These are phyloP conservation scores for Rhodotorula mucilaginosa DNA, from an alignment of 1,284 basidiomycete species.

Conservation along the genomic window DNA sequence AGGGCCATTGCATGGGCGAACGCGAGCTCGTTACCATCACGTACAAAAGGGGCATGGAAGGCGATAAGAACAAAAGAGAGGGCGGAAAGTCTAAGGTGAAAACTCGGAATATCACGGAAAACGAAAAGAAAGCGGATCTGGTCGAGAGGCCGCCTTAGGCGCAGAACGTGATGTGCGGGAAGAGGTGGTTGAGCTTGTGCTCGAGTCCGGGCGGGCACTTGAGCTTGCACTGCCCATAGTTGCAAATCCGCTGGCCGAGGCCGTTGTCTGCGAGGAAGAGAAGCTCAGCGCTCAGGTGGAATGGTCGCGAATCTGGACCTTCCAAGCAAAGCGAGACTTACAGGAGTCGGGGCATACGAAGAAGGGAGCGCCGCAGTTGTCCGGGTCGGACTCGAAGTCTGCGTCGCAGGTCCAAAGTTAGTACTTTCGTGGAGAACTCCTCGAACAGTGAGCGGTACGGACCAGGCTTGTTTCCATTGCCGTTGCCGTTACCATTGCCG, in stretches of 20 bases:
- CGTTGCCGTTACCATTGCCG: neutral
- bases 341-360: neutral
- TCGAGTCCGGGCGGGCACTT: conserved; percentile 1
- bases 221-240: neutral
- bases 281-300: neutral
- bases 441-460: neutral
- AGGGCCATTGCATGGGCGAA: no score
- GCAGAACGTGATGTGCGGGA: neutral
- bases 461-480: neutral
- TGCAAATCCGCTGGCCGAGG: neutral
- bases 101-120: no score
- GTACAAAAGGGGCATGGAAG: no score
- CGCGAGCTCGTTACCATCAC: no score
- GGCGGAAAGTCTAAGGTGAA: no score
- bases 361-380: conserved; percentile 2
- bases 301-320: neutral
- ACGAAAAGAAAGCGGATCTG: no score
- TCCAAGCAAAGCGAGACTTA: neutral
- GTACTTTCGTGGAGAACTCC: neutral
- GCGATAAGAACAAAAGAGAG: no score
- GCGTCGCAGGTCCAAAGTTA: neutral
- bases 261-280: neutral
- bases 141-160: neutral
- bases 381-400: neutral
- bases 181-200: neutral